Evolutionary conservation across 768 basidiomycete species (phyloP).

Genomic region (Leccinum rimulosum): DNA sequence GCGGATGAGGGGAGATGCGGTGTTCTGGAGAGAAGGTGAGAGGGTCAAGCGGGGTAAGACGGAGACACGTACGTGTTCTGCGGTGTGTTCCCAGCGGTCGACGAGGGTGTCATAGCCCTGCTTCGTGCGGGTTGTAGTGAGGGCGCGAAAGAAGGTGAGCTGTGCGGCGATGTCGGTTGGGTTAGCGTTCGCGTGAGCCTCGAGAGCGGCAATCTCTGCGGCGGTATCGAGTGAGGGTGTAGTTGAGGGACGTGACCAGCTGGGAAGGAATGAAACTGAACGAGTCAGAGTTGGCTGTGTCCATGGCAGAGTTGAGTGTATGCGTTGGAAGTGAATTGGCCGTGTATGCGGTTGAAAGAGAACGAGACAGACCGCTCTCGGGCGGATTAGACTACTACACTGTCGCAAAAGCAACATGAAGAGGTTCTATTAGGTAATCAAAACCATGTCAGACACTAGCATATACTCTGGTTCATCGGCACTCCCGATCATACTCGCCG

Average conservation of each 20-base stretch:
- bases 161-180: slow-evolving; percentile 71
- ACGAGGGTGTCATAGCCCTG: slow-evolving; percentile 65
- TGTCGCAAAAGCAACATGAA: not conserved
- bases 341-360: not conserved
- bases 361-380: slow-evolving; percentile 3
- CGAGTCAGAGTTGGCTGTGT: not conserved
- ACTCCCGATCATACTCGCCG: slow-evolving; percentile 45
- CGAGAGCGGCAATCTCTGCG: slow-evolving; percentile 67
- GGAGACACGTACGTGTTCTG: slow-evolving; percentile 66
- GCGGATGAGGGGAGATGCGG: slow-evolving; percentile 63
- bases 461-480: not conserved
- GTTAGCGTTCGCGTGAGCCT: slow-evolving; percentile 73
- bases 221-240: slow-evolving; percentile 63
- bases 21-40: slow-evolving; percentile 45
- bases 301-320: not conserved
- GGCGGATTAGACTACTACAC: not conserved
- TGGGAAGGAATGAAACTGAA: slow-evolving; percentile 30
- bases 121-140: slow-evolving; percentile 61
- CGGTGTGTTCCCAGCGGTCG: slow-evolving; percentile 79
- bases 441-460: slow-evolving; percentile 32
- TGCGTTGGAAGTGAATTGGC: not conserved
- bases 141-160: slow-evolving; percentile 63
- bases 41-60: not conserved
- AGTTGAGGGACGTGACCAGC: slow-evolving; percentile 25
- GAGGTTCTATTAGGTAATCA: slow-evolving; percentile 21